Evolutionary conservation across 2,329 filamentous ascomycete species (phyloP).

Genomic region (Trichoderma sp.): DNA sequence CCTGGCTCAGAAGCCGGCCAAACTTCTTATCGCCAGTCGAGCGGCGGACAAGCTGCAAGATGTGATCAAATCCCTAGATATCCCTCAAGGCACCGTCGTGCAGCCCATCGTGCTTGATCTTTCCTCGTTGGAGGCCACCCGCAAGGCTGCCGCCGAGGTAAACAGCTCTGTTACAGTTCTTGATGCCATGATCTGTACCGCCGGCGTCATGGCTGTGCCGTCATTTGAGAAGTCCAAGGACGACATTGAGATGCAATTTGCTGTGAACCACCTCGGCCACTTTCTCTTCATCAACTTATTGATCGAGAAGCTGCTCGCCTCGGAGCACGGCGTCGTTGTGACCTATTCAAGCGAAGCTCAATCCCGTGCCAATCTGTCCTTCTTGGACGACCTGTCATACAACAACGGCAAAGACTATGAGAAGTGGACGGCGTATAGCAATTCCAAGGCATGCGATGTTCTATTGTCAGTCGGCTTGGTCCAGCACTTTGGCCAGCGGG

Average conservation of each 20-base stretch:
- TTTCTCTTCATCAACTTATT: slow-evolving; percentile 42
- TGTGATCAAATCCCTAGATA: slow-evolving; percentile 25
- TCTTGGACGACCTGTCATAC: slow-evolving; percentile 1
- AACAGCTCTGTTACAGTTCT: slow-evolving; percentile 24
- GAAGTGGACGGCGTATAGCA: slow-evolving; percentile 27
- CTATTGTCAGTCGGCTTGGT: slow-evolving; percentile 29
- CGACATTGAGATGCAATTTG: slow-evolving; percentile 38
- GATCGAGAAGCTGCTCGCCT: slow-evolving; percentile 31
- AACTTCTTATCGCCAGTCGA: neutral
- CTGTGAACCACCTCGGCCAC: slow-evolving; percentile 38
- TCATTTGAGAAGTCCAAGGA: slow-evolving; percentile 36
- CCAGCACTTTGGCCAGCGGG: slow-evolving; percentile 31
- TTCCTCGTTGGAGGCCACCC: slow-evolving; percentile 35
- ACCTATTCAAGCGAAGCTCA: slow-evolving; percentile 39
- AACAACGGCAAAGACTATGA: slow-evolving; percentile 31
- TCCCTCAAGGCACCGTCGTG: slow-evolving; percentile 33
- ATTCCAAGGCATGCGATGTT: slow-evolving; percentile 9
- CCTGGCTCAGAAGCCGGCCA: slow-evolving; percentile 37
- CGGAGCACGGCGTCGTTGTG: slow-evolving; percentile 36
- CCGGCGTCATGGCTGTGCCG: slow-evolving; percentile 41
- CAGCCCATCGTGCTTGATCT: slow-evolving; percentile 39
- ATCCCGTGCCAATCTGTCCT: neutral
- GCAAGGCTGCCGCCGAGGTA: slow-evolving; percentile 37
- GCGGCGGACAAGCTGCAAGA: slow-evolving; percentile 26
- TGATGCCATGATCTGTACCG: slow-evolving; percentile 44